Evolutionary conservation across 1,284 basidiomycete genomes (phyloP).

Genomic region (Grifola frondosa): DNA sequence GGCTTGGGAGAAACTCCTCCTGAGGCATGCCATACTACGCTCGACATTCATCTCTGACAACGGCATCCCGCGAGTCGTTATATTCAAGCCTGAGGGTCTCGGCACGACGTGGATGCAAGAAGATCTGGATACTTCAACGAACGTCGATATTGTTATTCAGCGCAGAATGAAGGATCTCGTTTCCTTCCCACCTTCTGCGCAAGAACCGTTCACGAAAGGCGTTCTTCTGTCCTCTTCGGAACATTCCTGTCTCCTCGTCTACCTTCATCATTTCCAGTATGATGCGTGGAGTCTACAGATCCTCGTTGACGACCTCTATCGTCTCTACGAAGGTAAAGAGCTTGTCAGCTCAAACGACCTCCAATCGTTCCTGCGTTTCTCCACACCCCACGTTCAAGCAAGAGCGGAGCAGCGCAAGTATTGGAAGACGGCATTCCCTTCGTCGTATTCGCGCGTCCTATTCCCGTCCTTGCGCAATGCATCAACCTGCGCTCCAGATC

Average conservation of each 20-base stretch:
- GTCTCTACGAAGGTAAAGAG: conserved; percentile 33
- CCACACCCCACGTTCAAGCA: conserved; percentile 22
- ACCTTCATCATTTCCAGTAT: conserved; percentile 52
- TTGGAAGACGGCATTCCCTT: conserved; percentile 39
- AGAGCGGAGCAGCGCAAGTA: conserved; percentile 38
- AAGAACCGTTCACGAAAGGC: conserved; percentile 35
- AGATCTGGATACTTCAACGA: conserved; percentile 15
- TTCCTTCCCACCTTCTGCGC: conserved; percentile 35
- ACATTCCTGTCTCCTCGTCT: conserved; percentile 38
- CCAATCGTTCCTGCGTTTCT: conserved; percentile 33
- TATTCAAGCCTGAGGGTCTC: conserved; percentile 31
- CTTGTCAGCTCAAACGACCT: conserved; percentile 33
- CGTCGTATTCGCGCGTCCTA: conserved; percentile 28
- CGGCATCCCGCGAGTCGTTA: conserved; percentile 37
- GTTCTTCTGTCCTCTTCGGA: conserved; percentile 31
- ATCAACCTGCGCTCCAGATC: too few relatives aligned
- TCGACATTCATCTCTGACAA: conserved; percentile 40
- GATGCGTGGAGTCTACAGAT: conserved; percentile 49
- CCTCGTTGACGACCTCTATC: conserved; percentile 41
- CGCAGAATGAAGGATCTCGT: conserved; percentile 36
- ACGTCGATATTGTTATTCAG: conserved; percentile 21
- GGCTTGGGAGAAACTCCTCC: conserved; percentile 40
- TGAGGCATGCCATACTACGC: conserved; percentile 41
- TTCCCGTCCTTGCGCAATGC: conserved; percentile 31
- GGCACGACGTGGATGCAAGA: conserved; percentile 25